Evolutionary conservation across 805 yeast genomes (phyloP), one percentile per base, ranked within the genome.

Genomic region (Candida endomychidarum): DNA sequence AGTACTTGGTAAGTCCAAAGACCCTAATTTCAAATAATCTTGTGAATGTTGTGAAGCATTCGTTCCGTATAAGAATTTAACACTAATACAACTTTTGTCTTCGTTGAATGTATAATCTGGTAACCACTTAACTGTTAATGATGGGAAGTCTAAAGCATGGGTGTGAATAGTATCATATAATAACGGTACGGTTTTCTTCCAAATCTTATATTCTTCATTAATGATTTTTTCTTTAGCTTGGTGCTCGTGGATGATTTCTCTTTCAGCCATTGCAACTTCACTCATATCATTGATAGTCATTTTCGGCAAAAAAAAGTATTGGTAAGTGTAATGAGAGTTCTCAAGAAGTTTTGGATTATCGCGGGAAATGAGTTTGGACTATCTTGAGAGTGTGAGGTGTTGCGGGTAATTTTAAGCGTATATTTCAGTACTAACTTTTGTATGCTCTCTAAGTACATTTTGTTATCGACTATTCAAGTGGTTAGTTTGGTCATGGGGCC

Each of bases 121-220:
- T 24, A 84, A 64, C 80, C 88, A 85, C 48, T 81, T 78, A 12
- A 84, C 74, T 0, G 89, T 70, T 44, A 86, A 61, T 11, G 87
- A 78, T 1, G 95, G 95, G 77, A 81, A 81, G 38, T 78, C 74
- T 18, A 81, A 64, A 7, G 83, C 79, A 34, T 75, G 75, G 3
- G 93, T 83, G 46, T 84, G 81, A 33, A 87, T 67, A 46, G 83
- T 75, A 50, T 82, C 86, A 60, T 87, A 87, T 44, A 87, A 66
- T 48, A 85, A 67, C 3, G 95, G 95, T 10, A 85, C 82, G 2
- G 91, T 77, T 53, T 86, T 86, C 58, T 86, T 87, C 96, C 96
- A 87, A 42, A 81, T 65, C 49, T 72, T 72, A 68, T 75, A 84
- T 62, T 85, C 93, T 60, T 85, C 95, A 52, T 85, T 85, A 45